These are phyloP conservation scores for Aspergillus piperis DNA, from an alignment of 2,329 filamentous ascomycete species.

Conservation along the genomic window DNA sequence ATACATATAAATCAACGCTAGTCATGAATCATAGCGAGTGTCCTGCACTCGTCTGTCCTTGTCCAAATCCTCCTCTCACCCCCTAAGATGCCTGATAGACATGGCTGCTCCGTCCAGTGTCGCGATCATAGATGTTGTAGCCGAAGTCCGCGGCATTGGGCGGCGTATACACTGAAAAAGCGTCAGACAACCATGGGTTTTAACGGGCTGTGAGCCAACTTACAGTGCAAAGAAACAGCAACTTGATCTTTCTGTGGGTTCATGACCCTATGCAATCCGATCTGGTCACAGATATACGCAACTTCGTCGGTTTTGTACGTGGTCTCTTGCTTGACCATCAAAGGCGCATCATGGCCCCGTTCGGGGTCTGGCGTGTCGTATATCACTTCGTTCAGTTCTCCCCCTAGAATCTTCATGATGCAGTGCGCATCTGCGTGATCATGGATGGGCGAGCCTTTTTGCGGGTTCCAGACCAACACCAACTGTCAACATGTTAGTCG, in stretches of 20 bases:
- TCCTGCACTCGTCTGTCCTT: neutral
- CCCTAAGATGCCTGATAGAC: slow-evolving; percentile 26
- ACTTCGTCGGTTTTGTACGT: slow-evolving; percentile 31
- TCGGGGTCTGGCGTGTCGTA: slow-evolving; percentile 22
- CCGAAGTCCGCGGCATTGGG: slow-evolving; percentile 38
- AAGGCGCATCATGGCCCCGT: slow-evolving; percentile 16
- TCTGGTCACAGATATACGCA: slow-evolving; percentile 36
- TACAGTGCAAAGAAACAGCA: slow-evolving; percentile 37
- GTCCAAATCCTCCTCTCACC: neutral
- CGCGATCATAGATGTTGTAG: slow-evolving; percentile 34
- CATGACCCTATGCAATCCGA: slow-evolving; percentile 34
- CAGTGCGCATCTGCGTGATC: slow-evolving; percentile 41
- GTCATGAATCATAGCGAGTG: neutral
- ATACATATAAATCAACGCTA: neutral
- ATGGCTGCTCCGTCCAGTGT: slow-evolving; percentile 29
- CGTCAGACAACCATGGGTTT: neutral
- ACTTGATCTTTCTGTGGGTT: slow-evolving; percentile 30
- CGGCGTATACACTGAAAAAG: slow-evolving; percentile 31
- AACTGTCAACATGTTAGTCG: slow-evolving; percentile 20
- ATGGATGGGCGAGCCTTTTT: slow-evolving; percentile 39
- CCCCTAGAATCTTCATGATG: slow-evolving; percentile 39
- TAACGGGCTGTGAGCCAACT: slow-evolving; percentile 3
- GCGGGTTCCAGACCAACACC: slow-evolving; percentile 38
- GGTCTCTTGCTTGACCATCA: slow-evolving; percentile 28
- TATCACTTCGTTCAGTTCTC: slow-evolving; percentile 32